phyloP scores from a whole-genome alignment of 2,329 filamentous ascomycete species.

The Colletotrichum liaoningense region DNA sequence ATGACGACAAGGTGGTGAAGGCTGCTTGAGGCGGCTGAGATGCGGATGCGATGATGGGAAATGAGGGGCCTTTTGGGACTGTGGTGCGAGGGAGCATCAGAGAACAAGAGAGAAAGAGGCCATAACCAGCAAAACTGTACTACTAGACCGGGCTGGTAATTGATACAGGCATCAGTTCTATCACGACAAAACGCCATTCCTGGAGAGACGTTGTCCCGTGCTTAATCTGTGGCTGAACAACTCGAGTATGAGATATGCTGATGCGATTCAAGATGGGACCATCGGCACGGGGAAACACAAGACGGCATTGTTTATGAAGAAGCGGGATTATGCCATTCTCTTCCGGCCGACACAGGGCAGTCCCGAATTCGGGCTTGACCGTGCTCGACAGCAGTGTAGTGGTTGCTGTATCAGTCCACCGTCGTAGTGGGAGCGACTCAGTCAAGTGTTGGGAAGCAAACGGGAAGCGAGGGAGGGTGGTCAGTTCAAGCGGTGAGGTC shows the following conservation, averaged over 20 bases:
- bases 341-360: background rate
- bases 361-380: background rate
- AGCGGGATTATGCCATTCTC: background rate
- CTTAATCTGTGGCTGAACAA: background rate
- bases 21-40: slow-evolving; percentile 57
- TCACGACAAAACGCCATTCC: slow-evolving; percentile 4
- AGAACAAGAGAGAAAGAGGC: background rate
- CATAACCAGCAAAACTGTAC: slow-evolving; percentile 36
- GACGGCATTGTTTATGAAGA: background rate
- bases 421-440: background rate
- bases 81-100: slow-evolving; percentile 20
- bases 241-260: background rate
- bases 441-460: background rate
- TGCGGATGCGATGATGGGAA: slow-evolving; percentile 31
- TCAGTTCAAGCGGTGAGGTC: slow-evolving; percentile 10
- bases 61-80: slow-evolving; percentile 3
- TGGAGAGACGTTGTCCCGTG: background rate
- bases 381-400: slow-evolving; percentile 10
- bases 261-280: background rate
- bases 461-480: background rate
- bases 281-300: background rate
- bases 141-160: slow-evolving; percentile 37
- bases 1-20: slow-evolving; percentile 80
- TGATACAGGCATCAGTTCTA: slow-evolving; percentile 35
- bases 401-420: background rate